Base-by-base conservation (phyloP, 495 filamentous ascomycete species). In the Lepidopterella palustris region DNA sequence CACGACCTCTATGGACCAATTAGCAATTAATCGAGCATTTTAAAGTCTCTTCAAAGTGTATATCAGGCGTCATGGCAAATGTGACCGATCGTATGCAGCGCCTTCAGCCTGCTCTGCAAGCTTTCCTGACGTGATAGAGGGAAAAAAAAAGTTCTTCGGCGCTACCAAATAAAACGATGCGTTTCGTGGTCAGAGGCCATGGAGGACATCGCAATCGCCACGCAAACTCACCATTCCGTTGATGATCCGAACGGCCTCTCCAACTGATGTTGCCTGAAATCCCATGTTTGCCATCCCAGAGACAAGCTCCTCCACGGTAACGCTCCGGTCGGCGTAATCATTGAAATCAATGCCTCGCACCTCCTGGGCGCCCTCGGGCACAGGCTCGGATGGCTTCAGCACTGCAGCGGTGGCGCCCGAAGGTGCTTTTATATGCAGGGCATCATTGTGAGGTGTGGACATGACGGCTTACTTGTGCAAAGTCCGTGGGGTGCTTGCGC, bases 271-370 rank as follows among this genome's bases (percentile, higher is more conserved):
- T 15, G 90, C 92, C 76, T 98, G 93, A 71, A 97, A 97, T 9
- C 95, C 93, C 81, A 90, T 96, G 61, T 80, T 76, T 59, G 81
- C 80, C 86, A 97, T 90, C 52, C 85, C 84, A n/a, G 82, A 78
- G 13, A 92, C 78, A 63, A 99, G 76, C 68, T 96, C 90, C 15
- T 87, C 84, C 29, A 88, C 89, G 2, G 90, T 95, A 62, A 97
- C 88, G 64, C 83, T 80, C 15, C 82, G 80, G 35, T 83, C 83
- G 54, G 81, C 77, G 68, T 85, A 88, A 26, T 85, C 71, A 73
- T 96, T 87, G 75, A 97, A 97, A 66, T 97, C 95, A 53, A 97
- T 79, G 32, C 95, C 93, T 65, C 83, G 79, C 11, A 97, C 91
- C 67, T 85, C 77, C 55, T 83, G 82, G 4, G 86, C 79, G 21